Evolutionary conservation across 352 stramenopile genomes (phyloP), one percentile per base, ranked within the genome.

Genomic region (Pythium scleroteichum): DNA sequence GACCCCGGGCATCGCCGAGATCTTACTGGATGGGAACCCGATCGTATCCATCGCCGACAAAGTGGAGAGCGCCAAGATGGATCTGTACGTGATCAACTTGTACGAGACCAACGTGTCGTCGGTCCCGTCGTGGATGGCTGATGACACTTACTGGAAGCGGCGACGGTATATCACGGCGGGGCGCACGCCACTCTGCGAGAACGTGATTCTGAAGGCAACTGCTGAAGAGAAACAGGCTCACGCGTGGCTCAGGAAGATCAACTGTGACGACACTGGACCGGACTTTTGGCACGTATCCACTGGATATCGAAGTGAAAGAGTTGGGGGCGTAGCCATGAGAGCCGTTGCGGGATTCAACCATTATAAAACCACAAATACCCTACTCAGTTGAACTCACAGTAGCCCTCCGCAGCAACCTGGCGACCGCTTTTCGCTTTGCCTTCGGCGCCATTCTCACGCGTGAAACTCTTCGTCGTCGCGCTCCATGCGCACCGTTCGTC

Each of bases 171-270:
- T 56, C n/a, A 32, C 6, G 9, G 27, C 49, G 6, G 29, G 29
- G 5, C 4, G 16, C 2, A 46, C 29, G 19, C 33, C 49, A 19
- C 29, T 33, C 4, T 45, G 29, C n/a, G 16, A 38, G 19, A 24
- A 42, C 13, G 35, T 45, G 26, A 17, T 56, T 12, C n/a, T 54
- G 27, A 54, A 20, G n/a, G 24, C 47, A 16, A 54, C 47, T 4
- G 14, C 19, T 9, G 24, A 23, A 23, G 23, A 40, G 47, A 22
- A 40, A n/a, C 6, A 50, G 8, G 14, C 19, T 17, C 42, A 29
- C 42, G 4, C 42, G 23, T 50, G 42, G 42, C 42, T 50, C 3
- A 20, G 19, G 19, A 26, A 50, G 42, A 14, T 50, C 14, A 22
- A 50, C 19, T 50, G 42, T n/a, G 19, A 14, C 5, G 23, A 29